Conservation (phyloP, 2,329 filamentous ascomycete genomes). For the Apiospora kogelbergensis region DNA sequence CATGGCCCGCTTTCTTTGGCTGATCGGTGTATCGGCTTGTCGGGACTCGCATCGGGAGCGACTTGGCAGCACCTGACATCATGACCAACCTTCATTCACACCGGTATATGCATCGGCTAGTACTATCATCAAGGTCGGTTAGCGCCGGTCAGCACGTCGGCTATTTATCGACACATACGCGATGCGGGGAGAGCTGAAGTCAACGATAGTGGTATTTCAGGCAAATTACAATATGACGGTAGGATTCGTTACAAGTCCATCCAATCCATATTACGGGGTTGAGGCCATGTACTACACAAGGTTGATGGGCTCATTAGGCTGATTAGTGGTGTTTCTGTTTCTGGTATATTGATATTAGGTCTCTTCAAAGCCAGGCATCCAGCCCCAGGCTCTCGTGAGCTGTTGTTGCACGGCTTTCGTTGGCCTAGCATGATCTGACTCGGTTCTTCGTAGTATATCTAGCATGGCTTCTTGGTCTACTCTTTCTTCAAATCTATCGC, state of each 20-base stretch:
- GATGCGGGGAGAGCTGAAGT: no score
- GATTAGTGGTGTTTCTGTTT: no score
- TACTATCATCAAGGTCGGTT: not conserved
- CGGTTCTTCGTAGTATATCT: constrained; percentile 45
- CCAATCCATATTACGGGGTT: no score
- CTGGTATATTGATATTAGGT: not conserved
- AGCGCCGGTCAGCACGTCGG: not conserved
- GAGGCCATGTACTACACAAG: no score
- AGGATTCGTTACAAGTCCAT: no score
- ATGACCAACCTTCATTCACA: not conserved
- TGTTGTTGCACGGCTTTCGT: constrained; percentile 47
- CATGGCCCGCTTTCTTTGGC: not conserved
- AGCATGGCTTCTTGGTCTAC: constrained; percentile 49
- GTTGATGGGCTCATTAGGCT: no score
- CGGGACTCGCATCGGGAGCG: not conserved
- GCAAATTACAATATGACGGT: no score
- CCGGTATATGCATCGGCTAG: not conserved
- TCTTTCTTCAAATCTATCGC: constrained; percentile 47
- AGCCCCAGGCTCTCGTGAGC: constrained; percentile 51
- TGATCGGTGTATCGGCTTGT: not conserved
- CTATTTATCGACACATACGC: not conserved
- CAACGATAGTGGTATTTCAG: no score
- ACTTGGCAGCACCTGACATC: not conserved
- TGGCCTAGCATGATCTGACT: constrained; percentile 52
- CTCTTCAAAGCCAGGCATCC: constrained; percentile 30